Conservation (phyloP, 176 grass and related monocot species). For the Cenchrus fungigraminus region DNA sequence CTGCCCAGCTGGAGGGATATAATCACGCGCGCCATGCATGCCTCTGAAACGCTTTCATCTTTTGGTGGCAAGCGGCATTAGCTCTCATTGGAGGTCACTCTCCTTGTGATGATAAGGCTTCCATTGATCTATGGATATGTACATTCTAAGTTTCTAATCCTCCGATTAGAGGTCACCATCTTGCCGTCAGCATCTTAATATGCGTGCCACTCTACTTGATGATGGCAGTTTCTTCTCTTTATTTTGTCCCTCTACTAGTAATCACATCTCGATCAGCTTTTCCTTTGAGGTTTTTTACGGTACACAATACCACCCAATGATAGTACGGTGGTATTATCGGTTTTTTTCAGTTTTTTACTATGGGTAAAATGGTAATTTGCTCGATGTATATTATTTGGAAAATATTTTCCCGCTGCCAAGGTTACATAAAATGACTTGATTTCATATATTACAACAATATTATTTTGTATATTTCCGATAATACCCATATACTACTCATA, state of each 20-base stretch:
- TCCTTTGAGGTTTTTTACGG: too few species aligned
- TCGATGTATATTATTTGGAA: too few species aligned
- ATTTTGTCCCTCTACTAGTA: not conserved
- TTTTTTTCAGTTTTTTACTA: too few species aligned
- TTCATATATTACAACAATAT: too few species aligned
- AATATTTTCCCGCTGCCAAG: too few species aligned
- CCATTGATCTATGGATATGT: not conserved
- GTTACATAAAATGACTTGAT: too few species aligned
- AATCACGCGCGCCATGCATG: not conserved
- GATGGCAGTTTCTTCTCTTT: not conserved
- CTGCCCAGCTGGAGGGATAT: conserved; percentile 4
- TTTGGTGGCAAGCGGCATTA: not conserved
- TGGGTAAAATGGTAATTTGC: too few species aligned
- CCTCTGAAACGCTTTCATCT: conserved; percentile 20
- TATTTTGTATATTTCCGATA: too few species aligned
- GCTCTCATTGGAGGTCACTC: not conserved
- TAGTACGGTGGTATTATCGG: too few species aligned
- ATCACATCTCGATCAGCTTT: not conserved
- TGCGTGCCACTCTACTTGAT: conserved; percentile 30
- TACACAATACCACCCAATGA: too few species aligned
- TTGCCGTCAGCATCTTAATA: not conserved
- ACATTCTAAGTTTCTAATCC: not conserved
- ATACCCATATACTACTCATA: too few species aligned
- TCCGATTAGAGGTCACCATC: not conserved
- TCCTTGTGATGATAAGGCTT: conserved; percentile 3